phyloP scores from a whole-genome alignment of 345 rosid genomes.

The Heritiera littoralis region DNA sequence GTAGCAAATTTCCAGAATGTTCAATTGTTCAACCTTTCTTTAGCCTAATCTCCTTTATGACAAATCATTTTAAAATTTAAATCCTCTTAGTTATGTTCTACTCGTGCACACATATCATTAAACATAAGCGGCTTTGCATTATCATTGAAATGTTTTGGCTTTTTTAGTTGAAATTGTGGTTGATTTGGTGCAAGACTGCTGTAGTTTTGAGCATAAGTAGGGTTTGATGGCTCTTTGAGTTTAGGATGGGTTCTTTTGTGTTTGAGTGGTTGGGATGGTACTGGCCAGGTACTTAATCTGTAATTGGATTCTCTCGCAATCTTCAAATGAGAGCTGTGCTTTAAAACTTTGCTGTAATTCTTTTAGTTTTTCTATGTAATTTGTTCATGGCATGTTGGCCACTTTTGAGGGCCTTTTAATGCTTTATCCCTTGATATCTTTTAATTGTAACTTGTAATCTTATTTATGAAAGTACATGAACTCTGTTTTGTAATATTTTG shows the following conservation, averaged over 20 bases:
- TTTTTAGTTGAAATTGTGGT: slow-evolving; percentile 9
- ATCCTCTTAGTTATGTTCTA: background rate
- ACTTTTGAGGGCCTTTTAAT: background rate
- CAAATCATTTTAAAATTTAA: background rate
- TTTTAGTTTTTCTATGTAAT: background rate
- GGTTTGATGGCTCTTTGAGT: background rate
- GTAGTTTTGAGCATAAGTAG: background rate
- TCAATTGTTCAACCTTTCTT: background rate
- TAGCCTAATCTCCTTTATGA: background rate
- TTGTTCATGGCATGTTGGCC: background rate
- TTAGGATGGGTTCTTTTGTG: background rate
- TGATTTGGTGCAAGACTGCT: background rate
- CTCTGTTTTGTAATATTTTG: background rate
- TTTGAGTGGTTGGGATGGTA: background rate
- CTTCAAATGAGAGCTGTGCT: background rate
- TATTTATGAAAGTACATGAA: background rate
- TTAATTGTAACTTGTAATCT: background rate
- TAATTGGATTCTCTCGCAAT: background rate
- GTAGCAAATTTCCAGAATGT: background rate
- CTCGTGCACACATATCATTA: background rate
- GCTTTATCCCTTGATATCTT: background rate
- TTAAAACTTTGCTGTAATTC: background rate
- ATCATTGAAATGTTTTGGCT: background rate
- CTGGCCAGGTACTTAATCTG: background rate
- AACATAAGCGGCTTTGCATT: background rate